Evolutionary conservation across 441 rosid species (phyloP).

Genomic region (Pelargonium fulgidum): DNA sequence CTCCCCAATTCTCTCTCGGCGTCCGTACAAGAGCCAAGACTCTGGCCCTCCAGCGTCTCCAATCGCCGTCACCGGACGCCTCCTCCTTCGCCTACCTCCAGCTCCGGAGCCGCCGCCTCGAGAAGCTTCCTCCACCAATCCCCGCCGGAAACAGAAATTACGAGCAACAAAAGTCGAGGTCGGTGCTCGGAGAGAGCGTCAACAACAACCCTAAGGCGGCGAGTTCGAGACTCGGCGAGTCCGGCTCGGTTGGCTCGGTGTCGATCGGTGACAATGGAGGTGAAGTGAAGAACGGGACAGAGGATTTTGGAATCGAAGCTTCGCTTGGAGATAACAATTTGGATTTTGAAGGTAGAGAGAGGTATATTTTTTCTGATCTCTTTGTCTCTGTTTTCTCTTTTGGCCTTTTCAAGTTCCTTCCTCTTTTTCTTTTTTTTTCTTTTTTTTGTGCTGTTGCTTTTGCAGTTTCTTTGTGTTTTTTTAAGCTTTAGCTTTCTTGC

Average conservation of each 20-base stretch:
- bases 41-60: constrained; percentile 48
- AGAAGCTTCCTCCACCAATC: constrained; percentile 25
- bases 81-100: constrained; percentile 45
- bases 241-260: background rate
- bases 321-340: constrained; percentile 37
- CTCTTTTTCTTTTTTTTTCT: too few species aligned
- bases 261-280: constrained; percentile 16
- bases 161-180: background rate
- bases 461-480: background rate
- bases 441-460: background rate
- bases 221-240: background rate
- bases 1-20: constrained; percentile 32
- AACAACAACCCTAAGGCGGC: background rate
- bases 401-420: background rate
- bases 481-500: constrained; percentile 7
- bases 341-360: constrained; percentile 37
- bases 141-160: constrained; percentile 16
- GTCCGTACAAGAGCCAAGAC: constrained; percentile 55
- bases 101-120: constrained; percentile 61
- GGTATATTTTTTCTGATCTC: constrained; percentile 26
- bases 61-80: constrained; percentile 24
- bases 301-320: constrained; percentile 23
- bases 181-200: background rate
- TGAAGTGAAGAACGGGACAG: constrained; percentile 19
- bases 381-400: background rate